These are phyloP conservation scores for Globisporangium viniferum DNA, from an alignment of 352 stramenopile genomes.

Conservation along the genomic window DNA sequence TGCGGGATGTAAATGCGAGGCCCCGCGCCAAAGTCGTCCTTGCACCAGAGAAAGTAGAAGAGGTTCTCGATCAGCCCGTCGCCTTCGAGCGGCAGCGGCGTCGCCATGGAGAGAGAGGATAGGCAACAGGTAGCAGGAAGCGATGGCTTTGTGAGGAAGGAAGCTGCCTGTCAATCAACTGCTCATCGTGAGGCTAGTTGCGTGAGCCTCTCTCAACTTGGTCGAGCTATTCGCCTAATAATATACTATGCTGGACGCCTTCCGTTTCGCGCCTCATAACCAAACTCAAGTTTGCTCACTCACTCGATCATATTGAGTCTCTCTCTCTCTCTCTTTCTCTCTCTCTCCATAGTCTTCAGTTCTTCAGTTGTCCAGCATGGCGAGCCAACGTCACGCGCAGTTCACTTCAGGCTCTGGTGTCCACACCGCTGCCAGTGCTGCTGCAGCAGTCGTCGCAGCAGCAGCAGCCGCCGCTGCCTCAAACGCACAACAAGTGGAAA, in stretches of 20 bases:
- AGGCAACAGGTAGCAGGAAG: too few relatives aligned
- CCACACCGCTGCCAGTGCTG: background rate
- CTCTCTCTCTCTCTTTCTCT: background rate
- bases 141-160: too few relatives aligned
- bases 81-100: conserved; percentile 67
- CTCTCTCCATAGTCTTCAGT: background rate
- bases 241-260: background rate
- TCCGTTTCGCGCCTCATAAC: background rate
- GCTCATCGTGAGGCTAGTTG: background rate
- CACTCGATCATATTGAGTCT: background rate
- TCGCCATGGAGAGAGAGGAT: conserved; percentile 33
- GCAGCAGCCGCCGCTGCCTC: conserved; percentile 7
- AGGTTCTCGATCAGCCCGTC: conserved; percentile 88
- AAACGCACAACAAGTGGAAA: conserved; percentile 22
- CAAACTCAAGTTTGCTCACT: background rate
- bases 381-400: background rate
- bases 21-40: conserved; percentile 88
- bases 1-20: conserved; percentile 90
- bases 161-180: background rate
- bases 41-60: conserved; percentile 88
- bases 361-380: background rate
- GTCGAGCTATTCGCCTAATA: background rate
- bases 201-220: background rate
- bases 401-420: background rate
- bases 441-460: background rate